These are phyloP conservation scores for Gossypium rotundifolium DNA, from an alignment of 345 rosid genomes.

Conservation along the genomic window DNA sequence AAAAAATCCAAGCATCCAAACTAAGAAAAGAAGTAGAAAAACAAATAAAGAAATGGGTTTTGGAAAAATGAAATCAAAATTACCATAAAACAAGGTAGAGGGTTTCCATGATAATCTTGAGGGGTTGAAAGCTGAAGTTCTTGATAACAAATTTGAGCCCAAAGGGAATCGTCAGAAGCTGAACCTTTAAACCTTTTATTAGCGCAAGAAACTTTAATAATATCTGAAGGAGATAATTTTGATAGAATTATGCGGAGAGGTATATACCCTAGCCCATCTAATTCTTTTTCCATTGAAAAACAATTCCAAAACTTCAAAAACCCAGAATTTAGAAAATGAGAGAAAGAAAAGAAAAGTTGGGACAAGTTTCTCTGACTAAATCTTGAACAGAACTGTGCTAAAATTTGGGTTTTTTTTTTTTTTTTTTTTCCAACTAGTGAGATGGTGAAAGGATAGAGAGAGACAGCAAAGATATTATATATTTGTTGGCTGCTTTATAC, in stretches of 20 bases:
- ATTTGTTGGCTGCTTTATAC: no score
- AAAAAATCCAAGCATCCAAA: background rate
- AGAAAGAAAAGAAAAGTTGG: no score
- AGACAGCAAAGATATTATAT: no score
- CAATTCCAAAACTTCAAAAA: background rate
- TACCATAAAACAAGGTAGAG: conserved; percentile 71
- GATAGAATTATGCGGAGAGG: conserved; percentile 45
- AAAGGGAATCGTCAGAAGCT: conserved; percentile 66
- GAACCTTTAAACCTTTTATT: conserved; percentile 39
- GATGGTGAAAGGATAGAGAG: no score
- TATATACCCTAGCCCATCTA: conserved; percentile 63
- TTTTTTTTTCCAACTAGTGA: no score
- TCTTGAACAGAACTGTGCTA: no score
- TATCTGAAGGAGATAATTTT: conserved; percentile 44
- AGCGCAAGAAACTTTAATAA: conserved; percentile 49
- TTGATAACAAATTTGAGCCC: conserved; percentile 53
- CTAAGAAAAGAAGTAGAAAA: background rate
- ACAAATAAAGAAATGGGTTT: background rate
- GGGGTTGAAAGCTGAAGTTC: conserved; percentile 68
- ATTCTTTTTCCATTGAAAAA: background rate
- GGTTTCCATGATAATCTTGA: conserved; percentile 52
- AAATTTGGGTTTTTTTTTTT: no score
- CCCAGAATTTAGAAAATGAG: background rate
- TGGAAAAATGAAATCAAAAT: no score
- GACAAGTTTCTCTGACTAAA: no score